Conservation (phyloP, 805 yeast species). For the Torulaspora franciscae region DNA sequence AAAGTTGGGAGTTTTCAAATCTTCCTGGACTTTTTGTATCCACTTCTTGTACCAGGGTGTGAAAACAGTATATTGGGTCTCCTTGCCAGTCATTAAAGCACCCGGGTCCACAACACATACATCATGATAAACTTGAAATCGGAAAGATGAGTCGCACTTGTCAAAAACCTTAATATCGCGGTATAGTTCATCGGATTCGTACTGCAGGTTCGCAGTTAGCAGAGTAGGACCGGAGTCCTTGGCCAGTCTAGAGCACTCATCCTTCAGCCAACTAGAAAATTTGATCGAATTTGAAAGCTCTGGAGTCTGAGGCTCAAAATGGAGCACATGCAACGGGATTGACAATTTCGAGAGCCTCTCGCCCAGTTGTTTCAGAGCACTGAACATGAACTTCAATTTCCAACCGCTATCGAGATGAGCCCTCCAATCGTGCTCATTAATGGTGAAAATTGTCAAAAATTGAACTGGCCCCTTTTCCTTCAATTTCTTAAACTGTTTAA, state of each 20-base stretch:
- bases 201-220: constrained; percentile 34
- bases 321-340: constrained; percentile 36
- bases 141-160: constrained; percentile 9
- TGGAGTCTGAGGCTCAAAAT: constrained; percentile 20
- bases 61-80: constrained; percentile 44
- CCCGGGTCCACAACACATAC: constrained; percentile 43
- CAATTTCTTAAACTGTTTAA: constrained; percentile 31
- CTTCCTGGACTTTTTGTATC: constrained; percentile 18
- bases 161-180: constrained; percentile 20
- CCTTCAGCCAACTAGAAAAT: constrained; percentile 24
- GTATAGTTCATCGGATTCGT: constrained; percentile 37
- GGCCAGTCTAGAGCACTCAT: constrained; percentile 14
- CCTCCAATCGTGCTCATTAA: constrained; percentile 39
- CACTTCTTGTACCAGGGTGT: constrained; percentile 48
- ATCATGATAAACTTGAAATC: constrained; percentile 36
- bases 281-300: constrained; percentile 16
- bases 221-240: constrained; percentile 12
- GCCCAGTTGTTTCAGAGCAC: constrained; percentile 34
- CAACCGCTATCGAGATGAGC: constrained; percentile 43
- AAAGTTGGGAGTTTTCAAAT: not conserved
- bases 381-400: constrained; percentile 39
- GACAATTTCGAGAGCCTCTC: constrained; percentile 33
- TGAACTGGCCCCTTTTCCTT: constrained; percentile 24
- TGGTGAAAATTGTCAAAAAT: constrained; percentile 40
- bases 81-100: constrained; percentile 39